These are phyloP conservation scores for Aspergillus avenaceus DNA, from an alignment of 495 filamentous ascomycete species.

Conservation along the genomic window DNA sequence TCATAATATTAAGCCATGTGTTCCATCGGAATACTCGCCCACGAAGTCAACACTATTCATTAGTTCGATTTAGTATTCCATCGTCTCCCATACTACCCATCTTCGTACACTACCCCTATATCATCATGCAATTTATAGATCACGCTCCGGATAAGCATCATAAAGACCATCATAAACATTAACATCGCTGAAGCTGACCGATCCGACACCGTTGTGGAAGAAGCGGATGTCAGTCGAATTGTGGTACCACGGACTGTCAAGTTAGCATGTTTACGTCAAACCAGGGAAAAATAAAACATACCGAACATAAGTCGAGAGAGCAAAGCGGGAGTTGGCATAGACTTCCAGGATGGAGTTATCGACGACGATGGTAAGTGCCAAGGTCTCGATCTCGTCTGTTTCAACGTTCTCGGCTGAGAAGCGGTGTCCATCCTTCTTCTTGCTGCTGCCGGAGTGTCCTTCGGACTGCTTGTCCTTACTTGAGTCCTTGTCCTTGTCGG, in stretches of 20 bases:
- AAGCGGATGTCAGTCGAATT: conserved; percentile 19
- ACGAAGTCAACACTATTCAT: too few relatives aligned
- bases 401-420: too few relatives aligned
- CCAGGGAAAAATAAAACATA: conserved; percentile 2
- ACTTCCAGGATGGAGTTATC: conserved; percentile 17
- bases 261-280: neutral
- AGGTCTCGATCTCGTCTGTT: conserved; percentile 15
- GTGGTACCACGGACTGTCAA: conserved; percentile 15
- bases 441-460: too few relatives aligned
- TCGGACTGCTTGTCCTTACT: too few relatives aligned
- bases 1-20: too few relatives aligned
- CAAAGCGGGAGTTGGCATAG: conserved; percentile 20
- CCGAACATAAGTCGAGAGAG: conserved; percentile 15
- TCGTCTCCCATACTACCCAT: too few relatives aligned
- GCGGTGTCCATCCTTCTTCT: too few relatives aligned
- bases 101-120: neutral
- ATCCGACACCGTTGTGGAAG: conserved; percentile 15
- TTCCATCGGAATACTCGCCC: too few relatives aligned
- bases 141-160: conserved; percentile 13
- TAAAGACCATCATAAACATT: conserved; percentile 16
- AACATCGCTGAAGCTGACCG: conserved; percentile 11
- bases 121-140: neutral
- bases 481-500: too few relatives aligned
- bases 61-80: too few relatives aligned
- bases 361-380: conserved; percentile 16